Percentiles rank a stretch among this genome's conserved stretches.
Evolutionary conservation across 1,139 yeast genomes (phyloP).

Genomic region (Lizanozyma gosingica): DNA sequence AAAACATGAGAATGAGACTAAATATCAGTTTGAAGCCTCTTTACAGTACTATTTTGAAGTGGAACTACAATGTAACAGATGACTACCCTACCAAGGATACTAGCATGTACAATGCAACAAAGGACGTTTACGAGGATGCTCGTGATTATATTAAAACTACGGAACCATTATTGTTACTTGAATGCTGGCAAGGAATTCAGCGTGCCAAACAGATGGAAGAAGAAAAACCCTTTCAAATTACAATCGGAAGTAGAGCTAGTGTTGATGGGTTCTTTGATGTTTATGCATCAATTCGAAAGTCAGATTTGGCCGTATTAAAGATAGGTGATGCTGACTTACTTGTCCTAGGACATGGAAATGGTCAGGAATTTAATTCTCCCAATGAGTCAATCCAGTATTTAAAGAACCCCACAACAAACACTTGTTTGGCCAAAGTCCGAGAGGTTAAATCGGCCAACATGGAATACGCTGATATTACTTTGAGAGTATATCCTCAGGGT

Average conservation of each 20-base stretch:
- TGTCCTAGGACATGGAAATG: constrained; percentile 48
- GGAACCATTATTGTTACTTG: constrained; percentile 76
- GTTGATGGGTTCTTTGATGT: constrained; percentile 87
- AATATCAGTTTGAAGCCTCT: constrained; percentile 73
- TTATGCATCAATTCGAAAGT: constrained; percentile 61
- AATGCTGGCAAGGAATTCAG: constrained; percentile 89
- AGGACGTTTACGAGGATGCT: constrained; percentile 40
- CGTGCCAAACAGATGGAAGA: constrained; percentile 59
- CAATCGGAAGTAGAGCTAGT: constrained; percentile 71
- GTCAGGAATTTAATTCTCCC: constrained; percentile 10
- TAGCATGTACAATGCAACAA: constrained; percentile 28
- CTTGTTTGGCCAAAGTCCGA: constrained; percentile 73
- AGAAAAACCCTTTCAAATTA: constrained; percentile 56
- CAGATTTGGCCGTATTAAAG: constrained; percentile 41
- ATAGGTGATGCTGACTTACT: constrained; percentile 72
- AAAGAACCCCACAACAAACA: constrained; percentile 19
- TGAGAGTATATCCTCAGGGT: constrained; percentile 52
- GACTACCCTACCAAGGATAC: constrained; percentile 49
- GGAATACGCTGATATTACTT: constrained; percentile 63
- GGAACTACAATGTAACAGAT: constrained; percentile 60
- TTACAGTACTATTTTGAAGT: constrained; percentile 57
- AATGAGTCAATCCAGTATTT: constrained; percentile 15
- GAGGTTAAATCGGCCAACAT: constrained; percentile 59
- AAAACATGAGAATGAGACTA: constrained; percentile 69
- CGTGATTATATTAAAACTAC: constrained; percentile 58